phyloP scores from a whole-genome alignment of 1,284 basidiomycete species.

The Prillingera fragicola region DNA sequence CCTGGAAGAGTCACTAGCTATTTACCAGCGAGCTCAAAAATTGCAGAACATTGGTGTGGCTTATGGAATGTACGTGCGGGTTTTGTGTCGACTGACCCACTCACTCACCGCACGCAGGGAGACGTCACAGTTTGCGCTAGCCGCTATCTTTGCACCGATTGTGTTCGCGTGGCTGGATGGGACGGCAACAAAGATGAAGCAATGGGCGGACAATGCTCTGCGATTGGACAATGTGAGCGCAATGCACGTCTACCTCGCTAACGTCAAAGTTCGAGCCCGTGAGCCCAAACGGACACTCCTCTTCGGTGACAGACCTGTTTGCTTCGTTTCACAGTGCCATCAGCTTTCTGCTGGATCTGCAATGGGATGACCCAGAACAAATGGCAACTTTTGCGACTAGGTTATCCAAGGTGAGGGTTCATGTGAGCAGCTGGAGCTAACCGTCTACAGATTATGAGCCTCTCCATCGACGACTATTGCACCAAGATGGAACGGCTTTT shows the following conservation, averaged over 20 bases:
- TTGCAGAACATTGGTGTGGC: slow-evolving; percentile 71
- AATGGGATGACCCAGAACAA: slow-evolving; percentile 88
- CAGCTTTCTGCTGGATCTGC: slow-evolving; percentile 76
- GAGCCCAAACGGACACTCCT: slow-evolving; percentile 77
- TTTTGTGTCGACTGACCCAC: no score
- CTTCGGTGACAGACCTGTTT: slow-evolving; percentile 93
- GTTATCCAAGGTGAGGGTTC: slow-evolving; percentile 64
- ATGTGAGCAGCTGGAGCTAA: neutral
- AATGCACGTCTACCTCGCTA: neutral
- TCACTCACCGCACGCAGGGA: slow-evolving; percentile 13
- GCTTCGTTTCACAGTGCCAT: slow-evolving; percentile 89
- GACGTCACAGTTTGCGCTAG: slow-evolving; percentile 56
- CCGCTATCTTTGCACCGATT: slow-evolving; percentile 77
- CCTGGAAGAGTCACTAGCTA: slow-evolving; percentile 79
- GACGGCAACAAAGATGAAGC: slow-evolving; percentile 81
- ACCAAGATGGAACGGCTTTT: slow-evolving; percentile 80
- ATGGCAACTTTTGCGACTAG: slow-evolving; percentile 84
- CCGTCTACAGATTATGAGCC: slow-evolving; percentile 68
- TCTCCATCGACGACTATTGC: slow-evolving; percentile 89
- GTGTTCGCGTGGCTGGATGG: slow-evolving; percentile 84
- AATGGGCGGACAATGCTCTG: slow-evolving; percentile 91
- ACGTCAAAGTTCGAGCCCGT: slow-evolving; percentile 73
- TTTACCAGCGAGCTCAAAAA: slow-evolving; percentile 61
- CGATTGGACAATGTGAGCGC: slow-evolving; percentile 69
- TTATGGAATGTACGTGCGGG: slow-evolving; percentile 50